Evolutionary conservation across 2,329 filamentous ascomycete genomes (phyloP).

Genomic region (Botrytis fabae): DNA sequence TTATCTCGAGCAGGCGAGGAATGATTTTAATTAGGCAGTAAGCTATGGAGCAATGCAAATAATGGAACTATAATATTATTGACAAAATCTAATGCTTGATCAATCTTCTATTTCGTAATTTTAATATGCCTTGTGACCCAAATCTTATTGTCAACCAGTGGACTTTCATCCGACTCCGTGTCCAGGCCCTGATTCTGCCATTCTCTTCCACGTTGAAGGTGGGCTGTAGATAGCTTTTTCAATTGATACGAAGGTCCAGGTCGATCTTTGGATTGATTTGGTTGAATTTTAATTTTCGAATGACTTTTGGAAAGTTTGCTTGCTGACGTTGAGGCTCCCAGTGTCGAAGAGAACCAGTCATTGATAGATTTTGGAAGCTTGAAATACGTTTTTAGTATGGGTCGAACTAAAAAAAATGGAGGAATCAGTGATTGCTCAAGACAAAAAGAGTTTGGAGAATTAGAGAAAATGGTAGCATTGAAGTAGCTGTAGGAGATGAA

Average conservation of each 20-base stretch:
- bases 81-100: neutral
- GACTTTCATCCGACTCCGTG: neutral
- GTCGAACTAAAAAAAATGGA: slow-evolving; percentile 1
- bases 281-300: neutral
- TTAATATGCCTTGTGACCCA: slow-evolving; percentile 9
- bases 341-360: slow-evolving; percentile 2
- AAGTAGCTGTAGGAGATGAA: neutral
- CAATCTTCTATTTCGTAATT: neutral
- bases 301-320: slow-evolving; percentile 3
- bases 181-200: neutral
- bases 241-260: neutral
- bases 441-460: neutral
- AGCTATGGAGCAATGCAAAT: neutral
- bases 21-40: too few species aligned
- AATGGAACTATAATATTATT: neutral
- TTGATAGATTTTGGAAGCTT: slow-evolving; percentile 11
- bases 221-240: neutral
- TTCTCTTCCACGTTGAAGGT: neutral
- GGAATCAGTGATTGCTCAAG: neutral
- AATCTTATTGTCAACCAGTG: slow-evolving; percentile 3
- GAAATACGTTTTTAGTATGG: slow-evolving; percentile 7
- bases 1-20: neutral
- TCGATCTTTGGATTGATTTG: neutral
- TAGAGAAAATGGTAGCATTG: neutral
- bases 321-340: neutral